Conservation (phyloP, 2,329 filamentous ascomycete genomes). For the Hypoxylon rubiginosum region DNA sequence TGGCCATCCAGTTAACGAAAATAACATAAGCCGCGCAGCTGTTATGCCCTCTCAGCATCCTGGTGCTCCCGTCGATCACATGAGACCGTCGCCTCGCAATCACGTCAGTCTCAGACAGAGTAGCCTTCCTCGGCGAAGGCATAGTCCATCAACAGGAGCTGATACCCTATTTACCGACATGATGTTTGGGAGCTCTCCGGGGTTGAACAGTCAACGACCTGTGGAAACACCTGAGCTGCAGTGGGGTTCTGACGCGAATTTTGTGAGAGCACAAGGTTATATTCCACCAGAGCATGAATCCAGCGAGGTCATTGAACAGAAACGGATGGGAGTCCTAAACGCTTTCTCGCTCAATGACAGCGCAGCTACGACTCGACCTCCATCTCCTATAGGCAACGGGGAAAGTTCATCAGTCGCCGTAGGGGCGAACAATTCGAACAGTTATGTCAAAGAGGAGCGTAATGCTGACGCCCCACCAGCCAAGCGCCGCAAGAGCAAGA, state of each 20-base stretch:
- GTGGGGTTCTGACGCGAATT: slow-evolving; percentile 78
- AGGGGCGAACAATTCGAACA: slow-evolving; percentile 46
- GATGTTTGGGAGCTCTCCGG: slow-evolving; percentile 54
- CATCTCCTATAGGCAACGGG: slow-evolving; percentile 63
- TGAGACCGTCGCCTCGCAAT: slow-evolving; percentile 33
- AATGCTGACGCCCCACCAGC: slow-evolving; percentile 59
- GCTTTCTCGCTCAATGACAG: slow-evolving; percentile 71
- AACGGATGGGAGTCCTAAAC: slow-evolving; percentile 68
- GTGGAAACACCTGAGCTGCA: slow-evolving; percentile 62
- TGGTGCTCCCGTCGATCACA: slow-evolving; percentile 38
- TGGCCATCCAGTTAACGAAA: slow-evolving; percentile 34
- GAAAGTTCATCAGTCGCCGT: slow-evolving; percentile 41
- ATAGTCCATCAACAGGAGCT: slow-evolving; percentile 39
- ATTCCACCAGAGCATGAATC: slow-evolving; percentile 69
- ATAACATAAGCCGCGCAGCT: slow-evolving; percentile 32
- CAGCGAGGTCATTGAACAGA: slow-evolving; percentile 67
- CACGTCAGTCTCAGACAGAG: slow-evolving; percentile 37
- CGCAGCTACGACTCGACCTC: slow-evolving; percentile 69
- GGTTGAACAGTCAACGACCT: slow-evolving; percentile 46
- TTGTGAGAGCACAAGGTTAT: slow-evolving; percentile 70
- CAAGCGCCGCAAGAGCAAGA: slow-evolving; percentile 71
- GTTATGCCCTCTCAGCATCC: slow-evolving; percentile 40
- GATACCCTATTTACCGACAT: slow-evolving; percentile 57
- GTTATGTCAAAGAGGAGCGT: slow-evolving; percentile 52
- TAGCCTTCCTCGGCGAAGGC: slow-evolving; percentile 45